phyloP scores from a whole-genome alignment of 148 eudicot species.

The Tetragonia tetragonoides region DNA sequence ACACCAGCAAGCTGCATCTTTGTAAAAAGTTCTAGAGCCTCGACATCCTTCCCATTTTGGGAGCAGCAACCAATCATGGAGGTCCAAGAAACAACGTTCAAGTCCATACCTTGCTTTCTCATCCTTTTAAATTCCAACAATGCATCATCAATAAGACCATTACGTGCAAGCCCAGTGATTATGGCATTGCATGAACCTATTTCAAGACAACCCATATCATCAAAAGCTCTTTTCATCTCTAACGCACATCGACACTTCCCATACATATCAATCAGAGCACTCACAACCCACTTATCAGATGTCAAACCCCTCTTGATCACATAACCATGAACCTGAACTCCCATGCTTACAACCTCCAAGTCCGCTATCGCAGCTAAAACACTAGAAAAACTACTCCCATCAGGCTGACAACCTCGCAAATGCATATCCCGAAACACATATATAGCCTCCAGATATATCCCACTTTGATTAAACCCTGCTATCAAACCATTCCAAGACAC shows the following conservation, averaged over 20 bases:
- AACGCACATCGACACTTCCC: constrained; percentile 42
- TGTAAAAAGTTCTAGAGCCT: constrained; percentile 62
- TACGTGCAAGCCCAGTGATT: constrained; percentile 49
- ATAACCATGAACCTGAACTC: constrained; percentile 56
- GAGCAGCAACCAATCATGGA: constrained; percentile 69
- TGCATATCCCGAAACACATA: constrained; percentile 46
- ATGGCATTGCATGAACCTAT: constrained; percentile 60
- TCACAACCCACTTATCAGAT: constrained; percentile 49
- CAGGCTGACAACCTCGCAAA: constrained; percentile 44
- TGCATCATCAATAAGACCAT: constrained; percentile 56
- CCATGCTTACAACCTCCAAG: constrained; percentile 37
- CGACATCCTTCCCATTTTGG: constrained; percentile 68
- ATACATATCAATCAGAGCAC: constrained; percentile 60
- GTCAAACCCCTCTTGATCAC: constrained; percentile 49
- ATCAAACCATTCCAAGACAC: constrained; percentile 83
- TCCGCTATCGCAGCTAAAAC: constrained; percentile 61
- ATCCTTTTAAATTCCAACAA: constrained; percentile 38
- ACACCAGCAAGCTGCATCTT: constrained; percentile 66
- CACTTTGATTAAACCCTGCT: constrained; percentile 64
- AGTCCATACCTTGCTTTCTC: constrained; percentile 39
- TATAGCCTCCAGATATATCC: constrained; percentile 45
- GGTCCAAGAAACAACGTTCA: constrained; percentile 78
- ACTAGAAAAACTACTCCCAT: constrained; percentile 62
- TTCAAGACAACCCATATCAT: constrained; percentile 40
- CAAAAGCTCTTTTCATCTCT: constrained; percentile 56